Conservation (phyloP, 306 rosid species). For the Cicer bijugum region DNA sequence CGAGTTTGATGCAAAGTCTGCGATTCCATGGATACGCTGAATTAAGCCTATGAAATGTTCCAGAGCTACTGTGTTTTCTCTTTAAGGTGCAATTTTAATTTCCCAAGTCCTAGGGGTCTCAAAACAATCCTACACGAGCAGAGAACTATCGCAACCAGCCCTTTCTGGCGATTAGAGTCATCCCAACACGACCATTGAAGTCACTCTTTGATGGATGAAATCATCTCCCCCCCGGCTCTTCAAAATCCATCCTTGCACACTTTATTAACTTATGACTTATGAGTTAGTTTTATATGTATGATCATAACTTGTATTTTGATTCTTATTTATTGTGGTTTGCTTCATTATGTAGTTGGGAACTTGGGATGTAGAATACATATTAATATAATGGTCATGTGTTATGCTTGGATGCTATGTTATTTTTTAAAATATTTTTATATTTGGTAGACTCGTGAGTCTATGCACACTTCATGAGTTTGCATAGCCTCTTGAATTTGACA, state of each 20-base stretch:
- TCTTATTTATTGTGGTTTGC: background rate
- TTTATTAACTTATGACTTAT: constrained; percentile 11
- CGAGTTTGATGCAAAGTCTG: background rate
- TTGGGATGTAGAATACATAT: background rate
- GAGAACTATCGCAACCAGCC: background rate
- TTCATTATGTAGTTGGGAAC: constrained; percentile 1
- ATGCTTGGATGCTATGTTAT: background rate
- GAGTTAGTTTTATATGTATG: constrained; percentile 7
- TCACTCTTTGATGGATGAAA: background rate
- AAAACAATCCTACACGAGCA: background rate
- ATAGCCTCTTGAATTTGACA: background rate
- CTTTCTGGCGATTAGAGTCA: background rate
- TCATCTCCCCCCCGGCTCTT: background rate
- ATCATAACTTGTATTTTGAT: background rate
- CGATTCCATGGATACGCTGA: background rate
- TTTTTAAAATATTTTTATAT: background rate
- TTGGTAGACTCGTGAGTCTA: background rate
- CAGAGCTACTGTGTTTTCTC: background rate
- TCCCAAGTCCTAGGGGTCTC: background rate
- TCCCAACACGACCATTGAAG: background rate
- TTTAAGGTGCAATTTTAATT: background rate
- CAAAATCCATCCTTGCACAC: background rate
- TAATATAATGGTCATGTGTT: background rate
- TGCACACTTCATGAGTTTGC: background rate
- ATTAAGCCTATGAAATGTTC: background rate